Percentiles rank a stretch among this genome's conserved stretches.
Evolutionary conservation across 768 basidiomycete genomes (phyloP).

Genomic region (Lentinula aciculospora): DNA sequence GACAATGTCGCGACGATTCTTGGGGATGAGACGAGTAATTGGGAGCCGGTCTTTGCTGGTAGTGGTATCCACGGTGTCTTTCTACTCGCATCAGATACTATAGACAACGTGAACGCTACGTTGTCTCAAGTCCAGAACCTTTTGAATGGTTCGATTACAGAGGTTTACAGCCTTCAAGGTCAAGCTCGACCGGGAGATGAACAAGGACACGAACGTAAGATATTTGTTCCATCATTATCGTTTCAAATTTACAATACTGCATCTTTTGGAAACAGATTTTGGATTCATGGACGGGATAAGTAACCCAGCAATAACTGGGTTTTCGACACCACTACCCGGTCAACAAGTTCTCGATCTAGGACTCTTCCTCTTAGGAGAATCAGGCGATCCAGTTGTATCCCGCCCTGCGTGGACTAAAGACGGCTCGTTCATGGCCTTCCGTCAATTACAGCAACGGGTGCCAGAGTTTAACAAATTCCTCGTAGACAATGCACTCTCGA

Average conservation of each 20-base stretch:
- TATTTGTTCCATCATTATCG: slow-evolving; percentile 12
- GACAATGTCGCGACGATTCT: slow-evolving; percentile 7
- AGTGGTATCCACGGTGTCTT: slow-evolving; percentile 17
- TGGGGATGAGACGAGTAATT: slow-evolving; percentile 12
- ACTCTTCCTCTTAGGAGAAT: slow-evolving; percentile 20
- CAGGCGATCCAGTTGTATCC: slow-evolving; percentile 12
- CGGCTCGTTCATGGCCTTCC: slow-evolving; percentile 22
- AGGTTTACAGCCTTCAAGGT: slow-evolving; percentile 15
- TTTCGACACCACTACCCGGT: slow-evolving; percentile 14
- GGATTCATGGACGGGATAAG: slow-evolving; percentile 20
- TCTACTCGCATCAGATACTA: slow-evolving; percentile 18
- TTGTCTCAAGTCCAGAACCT: slow-evolving; percentile 15
- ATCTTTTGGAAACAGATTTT: slow-evolving; percentile 11
- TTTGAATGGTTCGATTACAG: slow-evolving; percentile 14
- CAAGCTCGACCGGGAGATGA: slow-evolving; percentile 18
- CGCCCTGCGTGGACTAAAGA: slow-evolving; percentile 10
- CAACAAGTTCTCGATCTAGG: slow-evolving; percentile 11
- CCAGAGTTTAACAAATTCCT: slow-evolving; percentile 25
- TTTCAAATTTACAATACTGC: slow-evolving; percentile 8
- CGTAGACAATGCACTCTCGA: slow-evolving; percentile 14
- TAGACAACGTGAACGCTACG: slow-evolving; percentile 13
- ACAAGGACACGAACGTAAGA: slow-evolving; percentile 24
- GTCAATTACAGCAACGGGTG: slow-evolving; percentile 26
- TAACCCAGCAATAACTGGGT: slow-evolving; percentile 15
- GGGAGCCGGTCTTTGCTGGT: slow-evolving; percentile 15